Evolutionary conservation across 2,329 filamentous ascomycete genomes (phyloP).

Genomic region (Paracamarosporium sp.): DNA sequence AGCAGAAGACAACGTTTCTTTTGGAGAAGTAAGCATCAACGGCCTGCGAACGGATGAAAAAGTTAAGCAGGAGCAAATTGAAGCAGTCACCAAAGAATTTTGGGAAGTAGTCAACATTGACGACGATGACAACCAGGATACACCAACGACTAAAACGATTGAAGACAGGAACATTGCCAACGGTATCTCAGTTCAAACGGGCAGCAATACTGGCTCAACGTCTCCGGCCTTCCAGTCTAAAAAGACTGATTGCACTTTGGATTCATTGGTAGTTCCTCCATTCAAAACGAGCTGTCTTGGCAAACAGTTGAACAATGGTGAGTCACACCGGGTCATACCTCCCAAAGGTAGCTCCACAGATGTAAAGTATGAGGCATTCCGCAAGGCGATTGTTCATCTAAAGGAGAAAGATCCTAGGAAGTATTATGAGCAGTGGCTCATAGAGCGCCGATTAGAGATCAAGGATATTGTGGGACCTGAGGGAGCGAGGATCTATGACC

Average conservation of each 20-base stretch:
- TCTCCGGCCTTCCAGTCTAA: background rate
- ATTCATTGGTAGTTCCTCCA: background rate
- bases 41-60: background rate
- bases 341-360: background rate
- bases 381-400: background rate
- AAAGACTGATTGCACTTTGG: conserved; percentile 1
- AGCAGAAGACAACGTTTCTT: background rate
- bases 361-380: conserved; percentile 10
- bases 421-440: conserved; percentile 18
- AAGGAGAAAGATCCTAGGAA: background rate
- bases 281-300: background rate
- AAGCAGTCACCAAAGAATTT: conserved; percentile 13
- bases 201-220: background rate
- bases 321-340: too few relatives aligned
- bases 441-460: conserved; percentile 19
- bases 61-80: background rate
- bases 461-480: conserved; percentile 10
- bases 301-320: too few relatives aligned
- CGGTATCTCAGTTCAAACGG: background rate
- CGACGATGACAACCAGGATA: background rate
- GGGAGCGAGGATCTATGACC: conserved; percentile 14
- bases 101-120: conserved; percentile 16
- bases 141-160: background rate
- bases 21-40: background rate
- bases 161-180: background rate